Evolutionary conservation across 176 grass and related monocot species (phyloP), one percentile per base, ranked within the genome.

Genomic region (Saccharum spontaneum): DNA sequence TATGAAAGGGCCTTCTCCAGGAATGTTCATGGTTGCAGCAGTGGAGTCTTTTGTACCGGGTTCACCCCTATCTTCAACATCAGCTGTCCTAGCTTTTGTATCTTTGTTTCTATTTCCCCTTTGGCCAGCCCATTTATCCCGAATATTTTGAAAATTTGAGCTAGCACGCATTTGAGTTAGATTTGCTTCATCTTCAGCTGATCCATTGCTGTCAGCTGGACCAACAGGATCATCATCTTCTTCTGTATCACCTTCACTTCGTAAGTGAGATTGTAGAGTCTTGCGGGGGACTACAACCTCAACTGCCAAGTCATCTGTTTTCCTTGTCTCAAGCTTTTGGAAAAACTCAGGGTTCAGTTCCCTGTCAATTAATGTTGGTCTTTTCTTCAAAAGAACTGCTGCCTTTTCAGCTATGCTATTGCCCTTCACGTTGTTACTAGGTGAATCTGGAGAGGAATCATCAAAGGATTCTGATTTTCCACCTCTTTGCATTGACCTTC

Each of bases 331-430:
- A 67, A 99, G 91, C 41, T 94, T 96, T 84, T 96, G 97, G 73
- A 99, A 99, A 67, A 99, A 99, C 8, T 96, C 97, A 67, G 93
- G 88, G 63, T 99, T 99, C 45, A 99, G 50, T 64, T 92, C 97
- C 79, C 94, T 98, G 59, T 98, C 92, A 34, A 68, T 95, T 69
- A 93, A 75, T 43, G 89, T 83, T n/a, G 93, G 76, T 80, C 82
- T 99, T 92, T 89, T 99, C 90, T 90, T 99, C 41, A 99, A 87
- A n/a, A 99, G 75, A 64, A 89, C 83, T 23, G 91, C 87, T 64
- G 93, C 97, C 69, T 96, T 99, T 89, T 99, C 97, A 50, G 77
- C 73, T 59, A 99, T 95, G 71, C 72, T 88, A 71, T 26, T 69
- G 24, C 93, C 90, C 67, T 87, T 96, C 7, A 73, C 88, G 44